A percentile compares a stretch with the other conserved stretches of the same genome.
These are phyloP conservation scores for Candida insectorum DNA, from an alignment of 805 yeast species.

Conservation along the genomic window DNA sequence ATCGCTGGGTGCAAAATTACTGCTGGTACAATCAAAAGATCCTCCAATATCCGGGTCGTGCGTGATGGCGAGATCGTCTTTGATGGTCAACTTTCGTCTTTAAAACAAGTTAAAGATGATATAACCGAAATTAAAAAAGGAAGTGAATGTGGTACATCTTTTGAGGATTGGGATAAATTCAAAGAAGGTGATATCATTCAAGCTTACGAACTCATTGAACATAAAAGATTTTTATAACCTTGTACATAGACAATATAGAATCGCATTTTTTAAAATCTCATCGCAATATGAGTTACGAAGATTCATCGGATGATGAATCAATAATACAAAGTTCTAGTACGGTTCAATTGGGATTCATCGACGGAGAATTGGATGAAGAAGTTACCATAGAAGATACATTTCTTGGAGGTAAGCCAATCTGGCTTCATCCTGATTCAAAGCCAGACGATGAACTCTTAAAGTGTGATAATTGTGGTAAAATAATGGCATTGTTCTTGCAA, in stretches of 20 bases:
- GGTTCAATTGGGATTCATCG: constrained; percentile 63
- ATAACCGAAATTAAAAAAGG: constrained; percentile 77
- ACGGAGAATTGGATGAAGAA: constrained; percentile 41
- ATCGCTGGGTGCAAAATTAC: constrained; percentile 87
- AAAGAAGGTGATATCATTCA: constrained; percentile 74
- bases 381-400: constrained; percentile 60
- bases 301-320: constrained; percentile 52
- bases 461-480: constrained; percentile 64
- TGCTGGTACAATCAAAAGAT: constrained; percentile 63
- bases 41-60: constrained; percentile 54
- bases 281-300: constrained; percentile 27
- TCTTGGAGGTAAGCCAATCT: constrained; percentile 68
- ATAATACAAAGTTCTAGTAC: constrained; percentile 27
- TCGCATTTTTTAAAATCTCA: constrained; percentile 19
- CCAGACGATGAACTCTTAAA: constrained; percentile 52
- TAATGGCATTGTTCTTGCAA: constrained; percentile 70
- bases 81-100: constrained; percentile 62
- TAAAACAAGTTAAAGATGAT: constrained; percentile 82
- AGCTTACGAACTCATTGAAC: constrained; percentile 61
- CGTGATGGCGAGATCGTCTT: constrained; percentile 47
- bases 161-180: constrained; percentile 64
- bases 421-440: constrained; percentile 60
- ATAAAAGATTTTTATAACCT: constrained; percentile 31
- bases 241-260: constrained; percentile 3
- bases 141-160: constrained; percentile 82